A percentile compares a stretch with the other conserved stretches of the same genome.
These are phyloP conservation scores for Musa beccarii DNA, from an alignment of 176 grass and related monocot genomes.

Conservation along the genomic window DNA sequence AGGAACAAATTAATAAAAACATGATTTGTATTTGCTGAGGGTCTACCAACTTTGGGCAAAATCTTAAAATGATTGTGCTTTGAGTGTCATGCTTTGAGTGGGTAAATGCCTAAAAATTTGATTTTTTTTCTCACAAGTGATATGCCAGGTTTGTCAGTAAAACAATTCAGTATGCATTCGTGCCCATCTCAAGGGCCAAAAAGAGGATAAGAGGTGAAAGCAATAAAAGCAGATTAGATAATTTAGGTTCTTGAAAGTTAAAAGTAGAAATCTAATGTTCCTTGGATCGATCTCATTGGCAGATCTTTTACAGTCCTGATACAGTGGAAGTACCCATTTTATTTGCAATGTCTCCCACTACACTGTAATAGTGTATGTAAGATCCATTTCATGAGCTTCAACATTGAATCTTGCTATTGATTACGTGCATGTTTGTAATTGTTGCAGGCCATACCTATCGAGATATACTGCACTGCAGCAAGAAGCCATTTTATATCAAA, in stretches of 20 bases:
- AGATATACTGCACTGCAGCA: slow-evolving; percentile 94
- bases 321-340: not conserved
- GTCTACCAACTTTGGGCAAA: too few relatives aligned
- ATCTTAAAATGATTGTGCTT: too few relatives aligned
- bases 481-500: slow-evolving; percentile 93
- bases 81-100: too few relatives aligned
- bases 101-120: too few relatives aligned
- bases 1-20: too few relatives aligned
- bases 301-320: not conserved
- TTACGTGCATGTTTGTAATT: slow-evolving; percentile 5
- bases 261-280: not conserved
- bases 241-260: too few relatives aligned
- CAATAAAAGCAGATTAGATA: not conserved
- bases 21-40: too few relatives aligned
- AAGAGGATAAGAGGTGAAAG: not conserved
- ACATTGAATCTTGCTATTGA: not conserved
- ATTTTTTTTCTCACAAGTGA: not conserved
- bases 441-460: slow-evolving; percentile 75
- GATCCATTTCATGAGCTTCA: not conserved
- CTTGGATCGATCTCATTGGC: not conserved
- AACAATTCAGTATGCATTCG: not conserved
- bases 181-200: not conserved
- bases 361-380: too few relatives aligned
- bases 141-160: not conserved
- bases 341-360: not conserved